These are phyloP conservation scores for Aspergillus saccharolyticus DNA, from an alignment of 495 filamentous ascomycete genomes.

Conservation along the genomic window DNA sequence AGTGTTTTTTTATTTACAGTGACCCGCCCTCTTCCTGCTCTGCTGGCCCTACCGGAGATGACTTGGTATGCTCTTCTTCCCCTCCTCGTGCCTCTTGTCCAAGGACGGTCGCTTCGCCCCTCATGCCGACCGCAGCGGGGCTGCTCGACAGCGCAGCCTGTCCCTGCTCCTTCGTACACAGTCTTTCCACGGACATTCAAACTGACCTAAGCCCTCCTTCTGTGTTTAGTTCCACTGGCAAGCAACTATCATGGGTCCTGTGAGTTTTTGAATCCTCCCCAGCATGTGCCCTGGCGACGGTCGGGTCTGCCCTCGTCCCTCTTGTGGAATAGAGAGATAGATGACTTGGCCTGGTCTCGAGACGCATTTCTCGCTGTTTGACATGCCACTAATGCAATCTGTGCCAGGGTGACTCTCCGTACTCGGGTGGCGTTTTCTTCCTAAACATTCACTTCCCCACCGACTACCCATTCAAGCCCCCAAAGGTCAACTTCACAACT, in stretches of 20 bases:
- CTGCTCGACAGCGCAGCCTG: conserved; percentile 1
- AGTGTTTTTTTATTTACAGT: conserved; percentile 41
- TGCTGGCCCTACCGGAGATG: conserved; percentile 92
- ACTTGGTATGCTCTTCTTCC: conserved; percentile 67
- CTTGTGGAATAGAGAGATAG: conserved; percentile 5
- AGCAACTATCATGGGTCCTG: conserved; percentile 99
- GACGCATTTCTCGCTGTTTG: neutral
- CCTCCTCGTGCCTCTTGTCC: conserved; percentile 2
- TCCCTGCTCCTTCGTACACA: neutral
- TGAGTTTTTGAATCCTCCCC: conserved; percentile 48
- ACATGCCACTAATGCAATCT: conserved; percentile 15
- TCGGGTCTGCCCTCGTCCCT: neutral
- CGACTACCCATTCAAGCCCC: conserved; percentile 99
- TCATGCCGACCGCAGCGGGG: conserved; percentile 23
- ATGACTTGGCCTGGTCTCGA: no score
- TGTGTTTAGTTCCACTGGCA: conserved; percentile 92
- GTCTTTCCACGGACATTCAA: neutral
- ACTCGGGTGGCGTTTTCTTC: conserved; percentile 98
- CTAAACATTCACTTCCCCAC: conserved; percentile 97
- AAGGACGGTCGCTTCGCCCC: conserved; percentile 6
- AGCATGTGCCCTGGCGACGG: neutral
- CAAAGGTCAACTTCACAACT: conserved; percentile 99
- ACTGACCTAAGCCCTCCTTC: conserved; percentile 19
- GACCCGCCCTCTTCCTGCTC: conserved; percentile 99
- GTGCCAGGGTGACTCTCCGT: conserved; percentile 80